Evolutionary conservation across 768 basidiomycete genomes (phyloP), one percentile per base, ranked within the genome.

Genomic region (Boletus tomentosulus): DNA sequence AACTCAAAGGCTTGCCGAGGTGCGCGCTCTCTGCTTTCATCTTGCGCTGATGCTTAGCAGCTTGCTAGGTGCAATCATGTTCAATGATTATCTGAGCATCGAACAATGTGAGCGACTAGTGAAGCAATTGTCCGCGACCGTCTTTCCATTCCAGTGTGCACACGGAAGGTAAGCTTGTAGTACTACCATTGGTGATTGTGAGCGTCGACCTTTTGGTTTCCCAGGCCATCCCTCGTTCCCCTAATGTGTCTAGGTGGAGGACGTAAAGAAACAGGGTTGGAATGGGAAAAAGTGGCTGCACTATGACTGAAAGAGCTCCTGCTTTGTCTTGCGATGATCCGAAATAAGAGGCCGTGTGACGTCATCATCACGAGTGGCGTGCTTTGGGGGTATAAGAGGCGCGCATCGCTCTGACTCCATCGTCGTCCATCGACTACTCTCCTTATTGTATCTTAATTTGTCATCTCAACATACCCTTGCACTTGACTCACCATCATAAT

Each of bases 1-100:
- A 95, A 98, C 69, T 97, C 94, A 10, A 95, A 92, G 72, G 97
- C 97, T 24, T 99, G 97, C 65, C 78, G 97, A 74, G 95, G 96
- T 87, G 65, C 59, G 79, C 67, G 45, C 50, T 31, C 46, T 38
- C 30, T 19, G n/a, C 24, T n/a, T 38, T 51, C 11, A n/a, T 5
- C 34, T 31, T 37, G 13, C 16, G 31, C 35, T n/a, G 25, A 43
- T 27, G 34, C 46, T 61, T 11, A 63, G 34, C 22, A 24, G 46
- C 43, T 47, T 48, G 22, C 34, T 66, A 97, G 94, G 95, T 49
- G 95, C 96, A 3, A 90, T 97, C 69, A 97, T 98, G 93, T 97
- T 97, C 76, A 95, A 95, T 60, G 95, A 98, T 66, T 54, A 76
- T 0, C 75, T 99, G 46, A 81, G 75, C 13, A 50, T 73, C 7